Conservation (phyloP, 495 filamentous ascomycete genomes). For the Aspergillus baeticus region DNA sequence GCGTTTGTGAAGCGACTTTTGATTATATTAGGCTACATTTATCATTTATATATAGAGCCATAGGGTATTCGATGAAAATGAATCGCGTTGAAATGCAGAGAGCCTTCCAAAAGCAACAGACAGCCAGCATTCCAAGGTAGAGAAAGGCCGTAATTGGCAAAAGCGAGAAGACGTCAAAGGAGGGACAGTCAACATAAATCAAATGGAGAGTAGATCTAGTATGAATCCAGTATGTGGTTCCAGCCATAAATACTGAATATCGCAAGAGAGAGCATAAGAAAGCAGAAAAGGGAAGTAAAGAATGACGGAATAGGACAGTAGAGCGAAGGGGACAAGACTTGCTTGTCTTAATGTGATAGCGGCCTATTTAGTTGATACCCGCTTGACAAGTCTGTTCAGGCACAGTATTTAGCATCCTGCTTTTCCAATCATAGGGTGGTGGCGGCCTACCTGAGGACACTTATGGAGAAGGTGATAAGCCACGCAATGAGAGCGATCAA, state of each 20-base stretch:
- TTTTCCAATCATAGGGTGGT: neutral
- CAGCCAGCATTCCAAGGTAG: neutral
- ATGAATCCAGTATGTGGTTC: slow-evolving; percentile 3
- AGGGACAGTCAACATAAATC: neutral
- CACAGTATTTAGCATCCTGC: slow-evolving; percentile 13
- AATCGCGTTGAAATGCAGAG: neutral
- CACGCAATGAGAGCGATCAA: slow-evolving; percentile 83
- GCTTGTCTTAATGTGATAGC: neutral
- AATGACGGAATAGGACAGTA: neutral
- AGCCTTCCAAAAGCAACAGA: neutral
- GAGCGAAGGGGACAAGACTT: neutral
- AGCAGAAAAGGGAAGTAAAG: slow-evolving; percentile 3
- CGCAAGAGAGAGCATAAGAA: neutral
- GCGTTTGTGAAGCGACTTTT: neutral
- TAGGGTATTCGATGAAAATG: slow-evolving; percentile 10
- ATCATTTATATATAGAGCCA: slow-evolving; percentile 13
- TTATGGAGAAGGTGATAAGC: slow-evolving; percentile 86
- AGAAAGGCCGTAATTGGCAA: slow-evolving; percentile 4
- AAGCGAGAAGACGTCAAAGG: neutral
- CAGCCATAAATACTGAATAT: slow-evolving; percentile 8
- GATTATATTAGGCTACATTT: slow-evolving; percentile 12
- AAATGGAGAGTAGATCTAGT: neutral
- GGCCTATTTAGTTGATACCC: slow-evolving; percentile 47
- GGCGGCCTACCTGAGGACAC: slow-evolving; percentile 68
- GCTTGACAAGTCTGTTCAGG: slow-evolving; percentile 61